These are phyloP conservation scores for Platanus orientalis DNA, from an alignment of 164 flowering plant genomes.

Conservation along the genomic window DNA sequence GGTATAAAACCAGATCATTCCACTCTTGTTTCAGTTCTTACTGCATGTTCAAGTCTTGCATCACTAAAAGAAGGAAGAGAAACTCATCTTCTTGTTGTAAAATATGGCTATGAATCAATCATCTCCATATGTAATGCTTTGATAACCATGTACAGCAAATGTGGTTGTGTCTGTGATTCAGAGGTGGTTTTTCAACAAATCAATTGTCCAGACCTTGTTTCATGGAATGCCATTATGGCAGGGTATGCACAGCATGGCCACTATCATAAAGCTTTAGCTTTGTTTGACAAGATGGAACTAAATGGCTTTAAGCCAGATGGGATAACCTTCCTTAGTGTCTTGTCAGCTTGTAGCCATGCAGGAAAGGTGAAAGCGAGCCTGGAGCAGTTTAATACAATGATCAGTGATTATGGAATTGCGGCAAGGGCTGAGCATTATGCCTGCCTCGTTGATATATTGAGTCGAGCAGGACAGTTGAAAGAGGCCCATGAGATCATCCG, in stretches of 20 bases:
- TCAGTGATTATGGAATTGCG: constrained; percentile 18
- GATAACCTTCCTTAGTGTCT: constrained; percentile 43
- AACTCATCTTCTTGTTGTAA: constrained; percentile 24
- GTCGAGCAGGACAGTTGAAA: constrained; percentile 43
- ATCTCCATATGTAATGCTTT: constrained; percentile 40
- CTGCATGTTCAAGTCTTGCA: constrained; percentile 41
- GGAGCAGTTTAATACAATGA: constrained; percentile 31
- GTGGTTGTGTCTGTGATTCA: constrained; percentile 41
- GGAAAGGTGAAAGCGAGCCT: constrained; percentile 46
- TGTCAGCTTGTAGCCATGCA: constrained; percentile 47
- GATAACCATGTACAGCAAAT: constrained; percentile 47
- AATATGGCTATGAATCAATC: constrained; percentile 25
- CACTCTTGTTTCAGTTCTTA: constrained; percentile 40
- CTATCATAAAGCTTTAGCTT: constrained; percentile 29
- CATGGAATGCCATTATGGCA: constrained; percentile 52
- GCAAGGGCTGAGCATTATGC: constrained; percentile 41
- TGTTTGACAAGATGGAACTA: constrained; percentile 27
- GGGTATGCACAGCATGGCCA: constrained; percentile 46
- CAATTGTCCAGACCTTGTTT: constrained; percentile 30
- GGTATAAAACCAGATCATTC: constrained; percentile 40
- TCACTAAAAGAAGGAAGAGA: constrained; percentile 37
- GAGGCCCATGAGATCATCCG: constrained; percentile 32
- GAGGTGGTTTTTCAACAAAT: constrained; percentile 32
- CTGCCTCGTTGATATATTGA: constrained; percentile 40
- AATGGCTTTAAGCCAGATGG: constrained; percentile 38